phyloP scores from a whole-genome alignment of 2,329 filamentous ascomycete species.

The Aspergillus chevalieri region DNA sequence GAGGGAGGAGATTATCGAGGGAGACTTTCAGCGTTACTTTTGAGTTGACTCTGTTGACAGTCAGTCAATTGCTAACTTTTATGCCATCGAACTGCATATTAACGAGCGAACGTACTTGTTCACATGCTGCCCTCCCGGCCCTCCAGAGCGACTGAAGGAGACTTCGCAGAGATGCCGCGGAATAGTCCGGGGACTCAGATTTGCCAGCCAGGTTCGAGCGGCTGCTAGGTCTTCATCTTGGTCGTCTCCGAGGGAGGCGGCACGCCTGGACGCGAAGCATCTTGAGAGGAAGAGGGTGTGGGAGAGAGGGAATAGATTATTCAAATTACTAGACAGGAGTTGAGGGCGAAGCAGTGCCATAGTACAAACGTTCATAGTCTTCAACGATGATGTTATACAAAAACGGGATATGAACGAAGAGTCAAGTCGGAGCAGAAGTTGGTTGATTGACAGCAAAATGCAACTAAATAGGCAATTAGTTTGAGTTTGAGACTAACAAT shows the following conservation, averaged over 20 bases:
- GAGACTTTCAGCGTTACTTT: constrained; percentile 59
- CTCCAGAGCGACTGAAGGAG: constrained; percentile 58
- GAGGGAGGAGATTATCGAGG: constrained; percentile 45
- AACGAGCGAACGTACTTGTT: constrained; percentile 51
- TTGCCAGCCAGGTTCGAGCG: constrained; percentile 53
- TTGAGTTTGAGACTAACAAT: too few relatives aligned
- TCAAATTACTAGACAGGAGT: constrained; percentile 1
- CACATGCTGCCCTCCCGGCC: constrained; percentile 62
- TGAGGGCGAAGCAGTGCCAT: not conserved
- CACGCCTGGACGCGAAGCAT: constrained; percentile 22
- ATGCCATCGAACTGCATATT: not conserved
- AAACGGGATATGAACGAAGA: too few relatives aligned
- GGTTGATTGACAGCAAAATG: too few relatives aligned
- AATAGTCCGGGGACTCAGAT: constrained; percentile 49
- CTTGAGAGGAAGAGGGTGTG: constrained; percentile 6
- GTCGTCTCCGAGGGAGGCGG: constrained; percentile 8
- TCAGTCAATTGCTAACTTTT: not conserved
- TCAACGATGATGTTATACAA: too few relatives aligned
- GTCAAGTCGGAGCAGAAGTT: too few relatives aligned
- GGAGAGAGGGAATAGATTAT: not conserved
- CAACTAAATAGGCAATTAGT: too few relatives aligned
- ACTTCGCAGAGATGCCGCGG: constrained; percentile 53
- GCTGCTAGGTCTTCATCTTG: constrained; percentile 29
- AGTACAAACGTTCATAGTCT: not conserved
- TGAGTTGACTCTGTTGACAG: constrained; percentile 52